Conservation (phyloP, 305 asterid genomes). For the Fraxinus ornus region DNA sequence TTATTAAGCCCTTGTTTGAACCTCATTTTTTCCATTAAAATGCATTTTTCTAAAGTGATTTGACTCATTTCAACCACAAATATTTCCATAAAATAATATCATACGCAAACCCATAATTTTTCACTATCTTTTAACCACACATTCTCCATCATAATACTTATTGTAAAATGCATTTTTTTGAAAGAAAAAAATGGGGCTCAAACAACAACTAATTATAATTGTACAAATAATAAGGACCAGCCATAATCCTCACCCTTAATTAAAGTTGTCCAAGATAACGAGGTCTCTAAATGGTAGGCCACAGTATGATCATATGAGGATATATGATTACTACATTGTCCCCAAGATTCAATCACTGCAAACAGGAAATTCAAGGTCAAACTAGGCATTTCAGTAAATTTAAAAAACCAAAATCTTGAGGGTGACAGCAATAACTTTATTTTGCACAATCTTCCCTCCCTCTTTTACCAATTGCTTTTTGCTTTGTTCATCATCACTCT, state of each 20-base stretch:
- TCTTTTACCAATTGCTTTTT: constrained; percentile 49
- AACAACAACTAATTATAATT: background rate
- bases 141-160: no score
- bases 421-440: constrained; percentile 50
- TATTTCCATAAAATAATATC: no score
- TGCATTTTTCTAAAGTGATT: no score
- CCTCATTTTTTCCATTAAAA: no score
- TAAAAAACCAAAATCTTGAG: constrained; percentile 22
- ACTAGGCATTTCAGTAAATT: constrained; percentile 29
- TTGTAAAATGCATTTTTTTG: no score
- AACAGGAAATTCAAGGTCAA: constrained; percentile 19
- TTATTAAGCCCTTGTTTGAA: no score
- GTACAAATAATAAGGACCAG: constrained; percentile 40
- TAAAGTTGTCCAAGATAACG: constrained; percentile 31
- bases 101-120: no score
- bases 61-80: no score
- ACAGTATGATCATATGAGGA: constrained; percentile 19
- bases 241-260: constrained; percentile 34
- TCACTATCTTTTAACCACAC: no score
- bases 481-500: constrained; percentile 58
- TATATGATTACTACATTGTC: constrained; percentile 35
- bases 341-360: constrained; percentile 17
- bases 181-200: no score
- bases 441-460: constrained; percentile 76
- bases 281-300: constrained; percentile 41